Conservation (phyloP, 2,329 filamentous ascomycete genomes). For the Phoma herbarum region DNA sequence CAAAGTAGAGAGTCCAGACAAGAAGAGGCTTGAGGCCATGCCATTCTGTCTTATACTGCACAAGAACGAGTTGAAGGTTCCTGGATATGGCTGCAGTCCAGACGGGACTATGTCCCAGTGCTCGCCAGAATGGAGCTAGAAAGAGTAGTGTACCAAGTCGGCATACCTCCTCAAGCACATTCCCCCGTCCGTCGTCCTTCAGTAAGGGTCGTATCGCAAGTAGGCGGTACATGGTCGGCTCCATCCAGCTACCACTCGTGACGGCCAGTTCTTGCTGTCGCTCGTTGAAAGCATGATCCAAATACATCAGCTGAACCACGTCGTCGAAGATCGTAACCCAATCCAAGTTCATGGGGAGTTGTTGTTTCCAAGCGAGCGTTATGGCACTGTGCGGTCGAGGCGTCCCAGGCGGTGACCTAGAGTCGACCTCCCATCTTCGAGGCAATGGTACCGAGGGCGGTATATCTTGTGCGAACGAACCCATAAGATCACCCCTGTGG, state of each 20-base stretch:
- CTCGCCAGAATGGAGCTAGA: slow-evolving; percentile 38
- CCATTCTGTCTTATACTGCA: slow-evolving; percentile 39
- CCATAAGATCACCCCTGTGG: slow-evolving; percentile 39
- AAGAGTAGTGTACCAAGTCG: slow-evolving; percentile 43
- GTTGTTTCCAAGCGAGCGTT: slow-evolving; percentile 67
- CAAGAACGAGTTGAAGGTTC: slow-evolving; percentile 34
- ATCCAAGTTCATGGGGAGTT: slow-evolving; percentile 34
- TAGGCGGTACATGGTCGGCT: slow-evolving; percentile 39
- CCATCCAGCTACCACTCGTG: slow-evolving; percentile 42
- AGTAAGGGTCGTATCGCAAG: slow-evolving; percentile 35
- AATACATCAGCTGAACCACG: slow-evolving; percentile 35
- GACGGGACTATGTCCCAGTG: slow-evolving; percentile 37
- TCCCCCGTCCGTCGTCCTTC: slow-evolving; percentile 20
- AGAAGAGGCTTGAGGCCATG: slow-evolving; percentile 40
- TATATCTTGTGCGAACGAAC: slow-evolving; percentile 43
- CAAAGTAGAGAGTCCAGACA: slow-evolving; percentile 40
- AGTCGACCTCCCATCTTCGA: slow-evolving; percentile 30
- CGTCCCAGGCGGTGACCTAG: slow-evolving; percentile 65
- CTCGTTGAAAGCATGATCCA: slow-evolving; percentile 37
- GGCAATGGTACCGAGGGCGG: slow-evolving; percentile 38
- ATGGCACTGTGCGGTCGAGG: slow-evolving; percentile 62
- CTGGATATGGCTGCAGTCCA: slow-evolving; percentile 35
- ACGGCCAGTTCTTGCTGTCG: slow-evolving; percentile 33
- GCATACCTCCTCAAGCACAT: slow-evolving; percentile 43
- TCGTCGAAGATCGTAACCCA: slow-evolving; percentile 45